Percentiles rank a stretch among this genome's conserved stretches.
Conservation (phyloP, 352 stramenopile species). For the Phytopythium mirpurense region DNA sequence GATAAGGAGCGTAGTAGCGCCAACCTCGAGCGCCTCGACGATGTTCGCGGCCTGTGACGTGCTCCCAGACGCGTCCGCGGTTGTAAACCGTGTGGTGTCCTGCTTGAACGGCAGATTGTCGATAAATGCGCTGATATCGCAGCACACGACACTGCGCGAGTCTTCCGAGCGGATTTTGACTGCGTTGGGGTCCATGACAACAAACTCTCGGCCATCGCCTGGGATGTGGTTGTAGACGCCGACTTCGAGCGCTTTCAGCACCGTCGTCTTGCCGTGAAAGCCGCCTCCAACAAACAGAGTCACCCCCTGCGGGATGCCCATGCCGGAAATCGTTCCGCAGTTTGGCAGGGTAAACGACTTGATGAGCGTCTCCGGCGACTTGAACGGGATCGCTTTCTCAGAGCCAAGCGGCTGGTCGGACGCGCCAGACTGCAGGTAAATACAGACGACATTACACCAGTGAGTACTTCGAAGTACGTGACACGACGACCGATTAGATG, state of each 20-base stretch:
- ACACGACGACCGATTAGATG: too few species aligned
- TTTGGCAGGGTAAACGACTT: conserved; percentile 89
- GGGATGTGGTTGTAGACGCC: conserved; percentile 96
- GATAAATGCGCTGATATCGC: conserved; percentile 96
- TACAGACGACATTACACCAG: too few species aligned
- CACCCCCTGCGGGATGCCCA: conserved; percentile 93
- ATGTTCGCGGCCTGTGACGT: conserved; percentile 97
- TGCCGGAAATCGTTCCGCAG: conserved; percentile 77
- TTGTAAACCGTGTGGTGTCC: conserved; percentile 90
- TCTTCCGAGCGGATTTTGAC: conserved; percentile 97
- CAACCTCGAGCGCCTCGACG: conserved; percentile 90
- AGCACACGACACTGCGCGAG: conserved; percentile 85
- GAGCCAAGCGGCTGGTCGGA: conserved; percentile 45
- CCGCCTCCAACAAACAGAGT: conserved; percentile 96
- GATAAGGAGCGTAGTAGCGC: conserved; percentile 91
- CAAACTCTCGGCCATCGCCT: conserved; percentile 93
- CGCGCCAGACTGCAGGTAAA: conserved; percentile 36
- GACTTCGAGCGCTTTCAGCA: conserved; percentile 92
- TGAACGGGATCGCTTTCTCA: conserved; percentile 69
- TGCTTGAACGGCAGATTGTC: conserved; percentile 95
- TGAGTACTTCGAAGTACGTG: too few species aligned
- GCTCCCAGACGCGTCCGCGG: conserved; percentile 92
- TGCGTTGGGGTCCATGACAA: conserved; percentile 77
- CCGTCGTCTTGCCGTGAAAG: conserved; percentile 97
- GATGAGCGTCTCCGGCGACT: conserved; percentile 76